Base-by-base conservation (phyloP, 2,329 filamentous ascomycete genomes). In the Myriosclerotinia scirpicola region DNA sequence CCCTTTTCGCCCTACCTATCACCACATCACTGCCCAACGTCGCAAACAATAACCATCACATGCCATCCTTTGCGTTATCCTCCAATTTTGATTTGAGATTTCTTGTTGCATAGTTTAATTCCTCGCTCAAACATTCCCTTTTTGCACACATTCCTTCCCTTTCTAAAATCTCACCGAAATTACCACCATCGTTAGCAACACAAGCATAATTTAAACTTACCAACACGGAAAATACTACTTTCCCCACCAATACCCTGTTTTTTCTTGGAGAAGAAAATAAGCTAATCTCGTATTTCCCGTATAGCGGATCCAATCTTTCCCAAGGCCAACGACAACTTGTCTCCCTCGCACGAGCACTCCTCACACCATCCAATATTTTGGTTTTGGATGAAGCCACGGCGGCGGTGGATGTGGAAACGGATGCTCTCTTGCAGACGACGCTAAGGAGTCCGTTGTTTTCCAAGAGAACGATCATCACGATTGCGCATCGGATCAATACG, bases 401-500 rank as follows among this genome's bases (percentile, higher is more conserved):
- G 72, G 86, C 83, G 34, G 85, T 89, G 14, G 86, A 90, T 75
- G 82, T 90, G 53, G 84, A 90, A 79, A 90, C 87, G 34, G 87
- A 90, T 75, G 85, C 85, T 65, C 81, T 89, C 80, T 80, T 90
- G 65, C 87, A 90, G 79, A 79, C 79, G 58, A 90, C 87, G 36
- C 80, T 89, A 65, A 83, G 87, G 44, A 85, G 84, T 46, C 83
- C 85, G 30, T 77, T 89, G 20, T 99, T 99, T 80, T 85, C 89
- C 69, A 92, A 97, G 79, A 88, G 92, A 64, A 99, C 95, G 48
- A 98, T 99, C 78, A 96, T 99, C 78, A 99, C 95, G 0, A 97
- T 99, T 75, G 95, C 95, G 36, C 95, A 99, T 81, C 89, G 95
- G 65, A 96, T 99, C 81, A 98, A 98, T 81, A 99, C 95, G 14